Evolutionary conservation across 1,284 basidiomycete genomes (phyloP).

Genomic region (Moesziomyces sp.): DNA sequence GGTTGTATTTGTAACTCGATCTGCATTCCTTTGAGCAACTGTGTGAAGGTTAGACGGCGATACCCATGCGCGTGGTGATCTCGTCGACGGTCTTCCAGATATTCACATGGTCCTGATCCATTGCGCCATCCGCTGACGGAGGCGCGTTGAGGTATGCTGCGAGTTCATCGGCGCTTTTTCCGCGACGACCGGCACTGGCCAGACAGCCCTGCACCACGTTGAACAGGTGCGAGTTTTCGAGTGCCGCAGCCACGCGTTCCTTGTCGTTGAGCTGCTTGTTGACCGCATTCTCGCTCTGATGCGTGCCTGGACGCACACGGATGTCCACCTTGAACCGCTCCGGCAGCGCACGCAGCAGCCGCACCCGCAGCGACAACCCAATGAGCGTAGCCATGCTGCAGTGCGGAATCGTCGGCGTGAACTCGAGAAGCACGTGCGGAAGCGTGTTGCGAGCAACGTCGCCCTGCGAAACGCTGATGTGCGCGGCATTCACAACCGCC

Average conservation of each 20-base stretch:
- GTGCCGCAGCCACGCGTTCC: slow-evolving; percentile 94
- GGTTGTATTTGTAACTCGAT: slow-evolving; percentile 9
- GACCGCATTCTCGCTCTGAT: slow-evolving; percentile 92
- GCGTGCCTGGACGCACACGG: slow-evolving; percentile 89
- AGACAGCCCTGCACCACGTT: slow-evolving; percentile 91
- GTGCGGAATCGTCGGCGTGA: slow-evolving; percentile 95
- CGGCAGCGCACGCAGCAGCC: slow-evolving; percentile 88
- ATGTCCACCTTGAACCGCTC: slow-evolving; percentile 95
- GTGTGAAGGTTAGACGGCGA: slow-evolving; percentile 15
- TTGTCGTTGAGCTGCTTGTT: slow-evolving; percentile 99
- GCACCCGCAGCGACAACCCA: slow-evolving; percentile 90
- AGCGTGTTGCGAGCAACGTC: slow-evolving; percentile 35
- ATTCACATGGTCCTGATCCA: slow-evolving; percentile 24
- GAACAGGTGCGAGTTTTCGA: slow-evolving; percentile 88
- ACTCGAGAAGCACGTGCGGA: slow-evolving; percentile 72
- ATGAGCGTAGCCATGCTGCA: slow-evolving; percentile 98
- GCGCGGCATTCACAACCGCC: slow-evolving; percentile 89
- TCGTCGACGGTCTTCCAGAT: slow-evolving; percentile 51
- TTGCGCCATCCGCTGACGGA: slow-evolving; percentile 8
- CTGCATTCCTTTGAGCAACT: no score
- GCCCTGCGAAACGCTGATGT: slow-evolving; percentile 76
- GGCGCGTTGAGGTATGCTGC: slow-evolving; percentile 23
- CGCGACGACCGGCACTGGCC: slow-evolving; percentile 71
- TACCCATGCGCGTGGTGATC: slow-evolving; percentile 39
- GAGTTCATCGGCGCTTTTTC: slow-evolving; percentile 52